phyloP scores from a whole-genome alignment of 768 basidiomycete genomes.

The Dioszegia aurantiaca region DNA sequence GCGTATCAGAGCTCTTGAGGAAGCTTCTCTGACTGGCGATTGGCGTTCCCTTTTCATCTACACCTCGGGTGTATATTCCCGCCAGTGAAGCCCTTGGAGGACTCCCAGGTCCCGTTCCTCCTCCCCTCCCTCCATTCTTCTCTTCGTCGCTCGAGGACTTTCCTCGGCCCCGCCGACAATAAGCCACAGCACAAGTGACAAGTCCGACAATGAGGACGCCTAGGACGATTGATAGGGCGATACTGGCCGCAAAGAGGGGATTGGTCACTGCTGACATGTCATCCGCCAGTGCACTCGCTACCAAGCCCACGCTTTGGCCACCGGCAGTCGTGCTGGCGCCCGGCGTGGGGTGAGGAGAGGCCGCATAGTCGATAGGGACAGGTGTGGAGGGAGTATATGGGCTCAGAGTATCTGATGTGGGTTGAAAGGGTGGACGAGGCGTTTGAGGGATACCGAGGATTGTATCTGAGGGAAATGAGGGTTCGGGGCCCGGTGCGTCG shows the following conservation, averaged over 20 bases:
- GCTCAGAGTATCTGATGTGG: not conserved
- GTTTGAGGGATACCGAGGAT: not conserved
- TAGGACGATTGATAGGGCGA: conserved; percentile 3
- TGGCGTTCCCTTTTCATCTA: not conserved
- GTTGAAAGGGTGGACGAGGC: not conserved
- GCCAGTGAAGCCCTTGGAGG: not conserved
- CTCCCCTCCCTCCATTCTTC: not conserved
- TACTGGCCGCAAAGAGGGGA: conserved; percentile 12
- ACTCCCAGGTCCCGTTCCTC: conserved; percentile 1
- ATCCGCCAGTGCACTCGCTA: conserved; percentile 4
- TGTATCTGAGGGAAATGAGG: not conserved
- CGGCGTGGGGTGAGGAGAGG: not conserved
- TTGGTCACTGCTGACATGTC: conserved; percentile 6
- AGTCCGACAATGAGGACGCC: conserved; percentile 12
- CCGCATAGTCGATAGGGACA: not conserved
- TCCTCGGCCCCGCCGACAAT: conserved; percentile 5
- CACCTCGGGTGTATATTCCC: not conserved
- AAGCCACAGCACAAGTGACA: conserved; percentile 3
- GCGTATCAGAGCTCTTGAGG: conserved; percentile 1
- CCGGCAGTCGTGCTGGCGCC: not conserved
- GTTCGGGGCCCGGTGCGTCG: not conserved
- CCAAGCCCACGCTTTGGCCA: not conserved
- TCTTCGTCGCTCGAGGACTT: not conserved
- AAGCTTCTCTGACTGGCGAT: not conserved
- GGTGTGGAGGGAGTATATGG: not conserved